Percentiles rank a stretch among this genome's conserved stretches.
Conservation (phyloP, 768 basidiomycete species). For the Gyrodon lividus region DNA sequence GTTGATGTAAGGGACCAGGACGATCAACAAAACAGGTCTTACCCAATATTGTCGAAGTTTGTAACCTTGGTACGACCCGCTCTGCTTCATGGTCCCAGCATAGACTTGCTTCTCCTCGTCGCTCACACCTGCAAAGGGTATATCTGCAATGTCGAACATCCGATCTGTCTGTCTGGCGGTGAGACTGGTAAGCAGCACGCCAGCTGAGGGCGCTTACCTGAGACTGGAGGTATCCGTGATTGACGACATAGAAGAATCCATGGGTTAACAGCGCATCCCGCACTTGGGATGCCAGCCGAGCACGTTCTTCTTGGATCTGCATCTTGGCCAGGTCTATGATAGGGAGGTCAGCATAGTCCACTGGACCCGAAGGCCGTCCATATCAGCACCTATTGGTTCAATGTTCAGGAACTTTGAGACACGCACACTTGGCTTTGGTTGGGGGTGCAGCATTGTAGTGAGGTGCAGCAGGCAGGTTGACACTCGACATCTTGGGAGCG, state of each 20-base stretch:
- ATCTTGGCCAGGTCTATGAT: constrained; percentile 50
- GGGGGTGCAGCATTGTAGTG: constrained; percentile 36
- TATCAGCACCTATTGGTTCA: not conserved
- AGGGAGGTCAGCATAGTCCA: constrained; percentile 51
- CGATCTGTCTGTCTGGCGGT: constrained; percentile 39
- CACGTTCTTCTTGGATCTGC: constrained; percentile 37
- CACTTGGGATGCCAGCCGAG: constrained; percentile 38
- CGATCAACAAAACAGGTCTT: not conserved
- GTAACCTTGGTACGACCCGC: constrained; percentile 52
- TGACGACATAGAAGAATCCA: constrained; percentile 44
- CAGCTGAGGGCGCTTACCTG: constrained; percentile 22
- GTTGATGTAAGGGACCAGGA: not conserved
- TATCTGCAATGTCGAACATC: constrained; percentile 50
- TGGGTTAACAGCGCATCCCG: constrained; percentile 45
- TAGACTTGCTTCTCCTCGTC: constrained; percentile 45
- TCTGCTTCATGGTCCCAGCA: constrained; percentile 40
- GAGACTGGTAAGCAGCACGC: constrained; percentile 22
- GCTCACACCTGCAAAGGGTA: constrained; percentile 41
- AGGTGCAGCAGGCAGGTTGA: constrained; percentile 33
- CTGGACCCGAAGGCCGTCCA: constrained; percentile 36
- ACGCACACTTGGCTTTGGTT: constrained; percentile 37
- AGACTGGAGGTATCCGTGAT: constrained; percentile 39
- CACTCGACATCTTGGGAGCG: constrained; percentile 27
- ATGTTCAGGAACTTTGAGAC: not conserved
- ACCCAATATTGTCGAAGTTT: constrained; percentile 53